Evolutionary conservation across 1,284 basidiomycete species (phyloP).

Genomic region (Tilletiopsis washingtonensis): DNA sequence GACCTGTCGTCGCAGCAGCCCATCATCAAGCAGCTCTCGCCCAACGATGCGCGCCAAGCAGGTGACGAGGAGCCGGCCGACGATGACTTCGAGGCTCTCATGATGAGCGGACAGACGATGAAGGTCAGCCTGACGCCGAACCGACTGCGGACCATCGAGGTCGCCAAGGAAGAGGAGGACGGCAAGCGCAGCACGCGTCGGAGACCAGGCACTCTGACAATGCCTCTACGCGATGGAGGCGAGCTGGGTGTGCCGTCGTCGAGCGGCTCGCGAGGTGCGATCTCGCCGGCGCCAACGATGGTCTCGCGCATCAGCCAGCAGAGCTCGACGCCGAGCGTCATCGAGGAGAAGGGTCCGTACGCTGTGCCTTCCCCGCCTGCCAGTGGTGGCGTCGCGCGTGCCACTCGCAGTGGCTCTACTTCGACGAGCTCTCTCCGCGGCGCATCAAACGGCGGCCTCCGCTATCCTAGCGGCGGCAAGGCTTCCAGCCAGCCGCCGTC

Average conservation of each 20-base stretch:
- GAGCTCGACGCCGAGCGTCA: no score
- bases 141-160: slow-evolving; percentile 36
- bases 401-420: no score
- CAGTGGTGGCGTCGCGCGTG: no score
- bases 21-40: neutral
- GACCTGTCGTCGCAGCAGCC: slow-evolving; percentile 6
- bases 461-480: neutral
- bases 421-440: no score
- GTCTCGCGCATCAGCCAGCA: no score
- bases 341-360: no score
- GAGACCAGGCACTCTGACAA: slow-evolving; percentile 27
- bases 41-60: neutral
- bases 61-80: neutral
- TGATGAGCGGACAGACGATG: slow-evolving; percentile 36
- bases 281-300: no score
- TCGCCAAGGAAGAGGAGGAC: slow-evolving; percentile 17
- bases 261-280: no score
- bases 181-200: slow-evolving; percentile 11
- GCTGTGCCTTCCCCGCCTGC: no score
- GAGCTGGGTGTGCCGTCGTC: no score
- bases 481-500: neutral
- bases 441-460: neutral
- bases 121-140: slow-evolving; percentile 80
- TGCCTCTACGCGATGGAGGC: no score
- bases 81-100: slow-evolving; percentile 35